Evolutionary conservation across 345 rosid species (phyloP).

Genomic region (Sisymbrium altissimum): DNA sequence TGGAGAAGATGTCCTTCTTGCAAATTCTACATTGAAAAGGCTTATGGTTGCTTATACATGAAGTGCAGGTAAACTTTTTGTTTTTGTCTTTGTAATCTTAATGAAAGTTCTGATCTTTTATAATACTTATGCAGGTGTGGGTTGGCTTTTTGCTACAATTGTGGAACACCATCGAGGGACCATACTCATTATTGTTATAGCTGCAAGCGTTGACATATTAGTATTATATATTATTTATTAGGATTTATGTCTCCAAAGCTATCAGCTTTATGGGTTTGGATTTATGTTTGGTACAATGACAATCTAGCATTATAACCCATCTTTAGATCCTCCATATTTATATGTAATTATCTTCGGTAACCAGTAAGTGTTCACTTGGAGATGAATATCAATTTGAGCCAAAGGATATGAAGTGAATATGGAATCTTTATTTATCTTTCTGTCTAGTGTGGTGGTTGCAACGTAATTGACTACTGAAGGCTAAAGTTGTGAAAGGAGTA

Average conservation of each 20-base stretch:
- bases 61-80: conserved; percentile 43
- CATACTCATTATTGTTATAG: conserved; percentile 8
- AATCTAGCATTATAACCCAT: not conserved
- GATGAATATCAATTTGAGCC: not conserved
- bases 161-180: conserved; percentile 20
- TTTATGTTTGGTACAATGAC: not conserved
- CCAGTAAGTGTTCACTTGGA: not conserved
- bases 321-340: not conserved
- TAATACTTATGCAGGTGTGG: conserved; percentile 38
- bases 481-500: no score
- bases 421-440: no score
- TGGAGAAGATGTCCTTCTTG: conserved; percentile 54
- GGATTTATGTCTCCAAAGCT: not conserved
- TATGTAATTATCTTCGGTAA: not conserved
- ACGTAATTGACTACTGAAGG: not conserved
- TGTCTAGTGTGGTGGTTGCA: not conserved
- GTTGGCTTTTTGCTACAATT: conserved; percentile 45
- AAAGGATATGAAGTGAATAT: not conserved
- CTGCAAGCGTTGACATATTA: conserved; percentile 10
- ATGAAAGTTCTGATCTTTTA: not conserved
- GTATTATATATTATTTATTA: not conserved
- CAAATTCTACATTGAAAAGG: conserved; percentile 41
- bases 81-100: not conserved
- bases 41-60: conserved; percentile 43
- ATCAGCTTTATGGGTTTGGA: not conserved